Conservation (phyloP, 352 stramenopile genomes). For the Plasmopara muralis region DNA sequence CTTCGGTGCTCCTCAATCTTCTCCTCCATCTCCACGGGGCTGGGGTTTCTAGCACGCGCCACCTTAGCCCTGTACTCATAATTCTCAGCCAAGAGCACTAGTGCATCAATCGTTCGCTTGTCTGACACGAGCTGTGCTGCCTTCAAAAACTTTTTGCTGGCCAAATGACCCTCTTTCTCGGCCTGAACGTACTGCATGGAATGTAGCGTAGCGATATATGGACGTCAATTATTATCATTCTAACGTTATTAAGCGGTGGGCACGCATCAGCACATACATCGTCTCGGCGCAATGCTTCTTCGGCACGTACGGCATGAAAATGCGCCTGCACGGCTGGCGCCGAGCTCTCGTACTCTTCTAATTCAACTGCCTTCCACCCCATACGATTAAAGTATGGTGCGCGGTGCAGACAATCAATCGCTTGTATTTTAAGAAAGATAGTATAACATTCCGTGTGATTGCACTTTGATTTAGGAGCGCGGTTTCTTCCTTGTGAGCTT, state of each 20-base stretch:
- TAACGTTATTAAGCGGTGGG: not conserved
- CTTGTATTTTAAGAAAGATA: too few species aligned
- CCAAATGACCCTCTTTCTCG: slow-evolving; percentile 63
- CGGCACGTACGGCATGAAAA: slow-evolving; percentile 64
- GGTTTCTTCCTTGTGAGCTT: too few species aligned
- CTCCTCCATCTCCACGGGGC: slow-evolving; percentile 13
- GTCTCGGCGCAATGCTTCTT: slow-evolving; percentile 50
- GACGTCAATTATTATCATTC: not conserved
- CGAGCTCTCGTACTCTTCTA: slow-evolving; percentile 66
- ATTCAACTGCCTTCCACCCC: slow-evolving; percentile 57
- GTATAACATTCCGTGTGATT: too few species aligned
- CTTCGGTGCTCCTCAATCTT: slow-evolving; percentile 7
- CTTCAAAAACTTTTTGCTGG: slow-evolving; percentile 62
- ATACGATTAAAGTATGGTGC: slow-evolving; percentile 1
- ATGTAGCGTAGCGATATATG: not conserved
- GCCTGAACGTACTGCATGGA: slow-evolving; percentile 35
- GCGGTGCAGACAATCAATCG: too few species aligned
- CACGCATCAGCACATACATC: slow-evolving; percentile 33
- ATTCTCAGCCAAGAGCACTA: slow-evolving; percentile 67
- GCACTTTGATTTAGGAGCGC: too few species aligned
- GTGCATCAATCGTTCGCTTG: slow-evolving; percentile 61
- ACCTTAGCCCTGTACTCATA: slow-evolving; percentile 73
- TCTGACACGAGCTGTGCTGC: slow-evolving; percentile 47
- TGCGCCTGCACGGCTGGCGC: slow-evolving; percentile 73
- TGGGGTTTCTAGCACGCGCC: slow-evolving; percentile 34